phyloP scores from a whole-genome alignment of 2,329 filamentous ascomycete genomes.

The Anthostomella pinea region DNA sequence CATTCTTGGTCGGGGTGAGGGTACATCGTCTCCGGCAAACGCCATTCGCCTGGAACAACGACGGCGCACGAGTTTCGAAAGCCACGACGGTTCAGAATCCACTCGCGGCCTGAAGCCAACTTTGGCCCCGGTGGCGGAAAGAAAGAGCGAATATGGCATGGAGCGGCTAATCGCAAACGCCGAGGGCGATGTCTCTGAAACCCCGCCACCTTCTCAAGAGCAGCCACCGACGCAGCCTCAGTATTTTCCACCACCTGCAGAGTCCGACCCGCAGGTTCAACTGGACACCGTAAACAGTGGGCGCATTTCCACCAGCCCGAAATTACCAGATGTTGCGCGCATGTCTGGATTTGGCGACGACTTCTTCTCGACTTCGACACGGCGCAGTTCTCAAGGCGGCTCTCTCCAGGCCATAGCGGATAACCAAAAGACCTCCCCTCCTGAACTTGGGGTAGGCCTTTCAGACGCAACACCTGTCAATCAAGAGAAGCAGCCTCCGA shows the following conservation, averaged over 20 bases:
- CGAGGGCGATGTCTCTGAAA: conserved; percentile 2
- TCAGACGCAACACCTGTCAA: conserved; percentile 2
- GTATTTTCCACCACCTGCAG: background rate
- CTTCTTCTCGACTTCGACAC: conserved; percentile 44
- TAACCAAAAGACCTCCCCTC: background rate
- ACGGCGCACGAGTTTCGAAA: conserved; percentile 26
- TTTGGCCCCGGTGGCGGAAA: conserved; percentile 54
- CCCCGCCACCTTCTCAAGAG: conserved; percentile 1
- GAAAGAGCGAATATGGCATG: conserved; percentile 57
- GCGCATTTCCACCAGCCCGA: conserved; percentile 51
- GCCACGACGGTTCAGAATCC: conserved; percentile 36
- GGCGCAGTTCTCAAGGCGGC: conserved; percentile 17
- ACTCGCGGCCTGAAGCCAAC: conserved; percentile 37
- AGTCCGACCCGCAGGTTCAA: conserved; percentile 9
- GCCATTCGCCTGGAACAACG: conserved; percentile 22
- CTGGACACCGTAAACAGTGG: conserved; percentile 14
- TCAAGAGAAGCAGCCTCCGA: conserved; percentile 13
- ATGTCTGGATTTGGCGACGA: conserved; percentile 61
- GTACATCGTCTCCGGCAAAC: conserved; percentile 20
- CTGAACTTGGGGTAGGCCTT: too few relatives aligned
- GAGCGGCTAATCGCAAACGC: conserved; percentile 38
- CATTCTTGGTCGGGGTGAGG: conserved; percentile 30
- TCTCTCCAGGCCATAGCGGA: too few relatives aligned
- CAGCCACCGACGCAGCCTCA: background rate
- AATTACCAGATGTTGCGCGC: conserved; percentile 55